phyloP scores from a whole-genome alignment of 768 basidiomycete species.

The Leccinum variicolor region DNA sequence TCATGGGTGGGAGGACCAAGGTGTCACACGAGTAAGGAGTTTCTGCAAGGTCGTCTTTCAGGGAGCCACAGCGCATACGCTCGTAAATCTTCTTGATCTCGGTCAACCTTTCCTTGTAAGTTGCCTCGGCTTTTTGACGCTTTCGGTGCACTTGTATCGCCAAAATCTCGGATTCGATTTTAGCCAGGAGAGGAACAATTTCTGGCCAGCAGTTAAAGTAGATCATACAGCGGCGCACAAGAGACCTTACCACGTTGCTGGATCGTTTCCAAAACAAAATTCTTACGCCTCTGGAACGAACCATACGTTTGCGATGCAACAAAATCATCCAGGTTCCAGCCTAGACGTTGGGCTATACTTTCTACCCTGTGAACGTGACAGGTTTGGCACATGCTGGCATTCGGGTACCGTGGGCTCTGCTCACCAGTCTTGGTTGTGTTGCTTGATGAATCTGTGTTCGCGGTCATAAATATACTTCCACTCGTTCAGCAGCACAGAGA shows the following conservation, averaged over 20 bases:
- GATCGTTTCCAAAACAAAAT: conserved; percentile 38
- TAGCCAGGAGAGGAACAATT: conserved; percentile 8
- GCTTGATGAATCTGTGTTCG: conserved; percentile 1
- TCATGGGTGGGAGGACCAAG: conserved; percentile 41
- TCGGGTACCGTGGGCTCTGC: neutral
- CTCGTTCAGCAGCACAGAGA: conserved; percentile 20
- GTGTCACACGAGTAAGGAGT: neutral
- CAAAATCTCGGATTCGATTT: conserved; percentile 31
- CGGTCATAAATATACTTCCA: conserved; percentile 28
- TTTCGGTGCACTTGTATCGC: conserved; percentile 21
- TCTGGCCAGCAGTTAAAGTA: conserved; percentile 11
- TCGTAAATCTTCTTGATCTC: conserved; percentile 45
- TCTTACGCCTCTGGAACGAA: conserved; percentile 36
- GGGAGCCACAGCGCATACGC: conserved; percentile 37
- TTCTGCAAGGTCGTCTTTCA: neutral
- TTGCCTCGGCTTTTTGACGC: conserved; percentile 27
- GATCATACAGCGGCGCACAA: neutral
- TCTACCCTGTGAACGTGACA: conserved; percentile 30
- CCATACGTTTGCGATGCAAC: conserved; percentile 39
- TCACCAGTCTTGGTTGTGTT: conserved; percentile 16
- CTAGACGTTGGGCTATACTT: conserved; percentile 33
- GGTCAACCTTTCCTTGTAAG: conserved; percentile 25
- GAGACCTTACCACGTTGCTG: conserved; percentile 32
- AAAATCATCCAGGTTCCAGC: conserved; percentile 44
- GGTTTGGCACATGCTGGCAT: neutral